Percentiles rank a stretch among this genome's conserved stretches.
Conservation (phyloP, 2,329 filamentous ascomycete genomes). For the Colletotrichum costaricense region DNA sequence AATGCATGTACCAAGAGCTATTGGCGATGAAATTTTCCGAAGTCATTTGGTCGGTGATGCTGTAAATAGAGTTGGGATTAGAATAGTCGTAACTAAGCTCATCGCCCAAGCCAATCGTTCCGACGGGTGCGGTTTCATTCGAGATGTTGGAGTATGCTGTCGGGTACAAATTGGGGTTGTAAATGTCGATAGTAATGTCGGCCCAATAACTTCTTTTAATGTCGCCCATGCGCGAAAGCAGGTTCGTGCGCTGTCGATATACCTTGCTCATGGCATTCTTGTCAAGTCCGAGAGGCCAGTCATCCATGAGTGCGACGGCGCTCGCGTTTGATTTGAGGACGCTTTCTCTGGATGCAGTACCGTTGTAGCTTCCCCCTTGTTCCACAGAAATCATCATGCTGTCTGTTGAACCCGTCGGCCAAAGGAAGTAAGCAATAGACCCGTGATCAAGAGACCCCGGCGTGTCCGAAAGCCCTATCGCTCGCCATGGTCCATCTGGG, state of each 20-base stretch:
- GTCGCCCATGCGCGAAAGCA: background rate
- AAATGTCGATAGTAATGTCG: background rate
- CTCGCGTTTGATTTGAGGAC: background rate
- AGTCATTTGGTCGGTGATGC: background rate
- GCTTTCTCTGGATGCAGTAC: background rate
- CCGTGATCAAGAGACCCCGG: background rate
- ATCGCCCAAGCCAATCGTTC: background rate
- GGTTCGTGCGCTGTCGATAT: background rate
- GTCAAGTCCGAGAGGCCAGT: background rate
- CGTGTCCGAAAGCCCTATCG: background rate
- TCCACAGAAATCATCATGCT: background rate
- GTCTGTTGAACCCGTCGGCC: background rate
- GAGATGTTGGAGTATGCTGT: background rate
- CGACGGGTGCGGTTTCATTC: background rate
- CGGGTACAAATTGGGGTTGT: background rate
- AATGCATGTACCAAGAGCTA: slow-evolving; percentile 38
- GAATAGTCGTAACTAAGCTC: background rate
- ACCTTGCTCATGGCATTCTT: background rate
- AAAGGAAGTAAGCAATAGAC: background rate
- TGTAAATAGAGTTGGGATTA: background rate
- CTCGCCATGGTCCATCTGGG: background rate
- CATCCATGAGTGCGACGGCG: background rate
- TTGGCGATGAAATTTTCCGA: background rate
- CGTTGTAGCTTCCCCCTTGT: background rate
- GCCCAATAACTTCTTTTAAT: background rate